These are phyloP conservation scores for Euphorbia peplus DNA, from an alignment of 345 rosid genomes.

Conservation along the genomic window DNA sequence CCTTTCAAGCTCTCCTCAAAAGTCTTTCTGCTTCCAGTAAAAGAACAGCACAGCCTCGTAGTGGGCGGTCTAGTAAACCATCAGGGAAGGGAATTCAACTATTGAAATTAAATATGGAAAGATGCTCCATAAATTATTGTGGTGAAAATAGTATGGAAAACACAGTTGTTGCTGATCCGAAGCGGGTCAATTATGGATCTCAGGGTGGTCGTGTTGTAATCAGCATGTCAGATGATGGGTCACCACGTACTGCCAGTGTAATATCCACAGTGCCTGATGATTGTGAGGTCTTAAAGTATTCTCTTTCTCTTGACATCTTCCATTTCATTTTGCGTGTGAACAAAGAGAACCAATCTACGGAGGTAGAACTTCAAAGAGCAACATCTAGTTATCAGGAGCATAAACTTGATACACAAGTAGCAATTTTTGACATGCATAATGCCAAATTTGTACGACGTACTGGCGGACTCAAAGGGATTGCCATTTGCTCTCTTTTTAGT, in stretches of 20 bases:
- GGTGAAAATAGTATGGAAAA: constrained; percentile 71
- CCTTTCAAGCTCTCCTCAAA: constrained; percentile 66
- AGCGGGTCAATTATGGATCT: constrained; percentile 96
- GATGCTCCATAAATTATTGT: constrained; percentile 66
- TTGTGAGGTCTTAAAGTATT: constrained; percentile 57
- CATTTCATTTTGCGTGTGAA: constrained; percentile 66
- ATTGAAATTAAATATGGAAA: constrained; percentile 70
- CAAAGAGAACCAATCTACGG: constrained; percentile 85
- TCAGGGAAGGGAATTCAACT: constrained; percentile 82
- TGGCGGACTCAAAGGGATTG: constrained; percentile 84
- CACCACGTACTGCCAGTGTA: constrained; percentile 68
- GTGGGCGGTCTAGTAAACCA: constrained; percentile 49
- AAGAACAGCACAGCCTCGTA: constrained; percentile 44
- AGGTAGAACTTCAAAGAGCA: constrained; percentile 89
- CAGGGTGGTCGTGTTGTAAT: constrained; percentile 83
- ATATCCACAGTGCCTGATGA: constrained; percentile 52
- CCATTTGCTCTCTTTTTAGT: constrained; percentile 90
- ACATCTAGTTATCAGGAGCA: constrained; percentile 73
- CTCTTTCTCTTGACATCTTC: constrained; percentile 69
- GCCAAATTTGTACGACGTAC: constrained; percentile 83
- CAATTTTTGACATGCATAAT: constrained; percentile 75
- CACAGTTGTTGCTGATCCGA: constrained; percentile 69
- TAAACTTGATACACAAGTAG: constrained; percentile 50
- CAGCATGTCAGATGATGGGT: constrained; percentile 69
- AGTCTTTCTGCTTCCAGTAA: constrained; percentile 51